These are phyloP conservation scores for Lotus japonicus DNA, from an alignment of 306 rosid genomes.

Conservation along the genomic window DNA sequence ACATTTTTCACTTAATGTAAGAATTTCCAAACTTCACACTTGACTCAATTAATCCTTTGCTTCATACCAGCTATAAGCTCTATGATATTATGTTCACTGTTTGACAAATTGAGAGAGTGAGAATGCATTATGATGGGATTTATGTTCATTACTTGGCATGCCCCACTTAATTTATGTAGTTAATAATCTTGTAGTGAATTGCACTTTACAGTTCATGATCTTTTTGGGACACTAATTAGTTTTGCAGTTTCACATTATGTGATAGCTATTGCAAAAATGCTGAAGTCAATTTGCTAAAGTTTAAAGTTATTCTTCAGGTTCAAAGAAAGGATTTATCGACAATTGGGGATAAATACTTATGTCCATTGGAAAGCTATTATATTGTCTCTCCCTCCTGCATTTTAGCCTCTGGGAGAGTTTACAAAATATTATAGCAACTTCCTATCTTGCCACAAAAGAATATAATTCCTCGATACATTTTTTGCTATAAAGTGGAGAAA, in stretches of 20 bases:
- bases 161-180: neutral
- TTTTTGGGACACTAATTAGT: neutral
- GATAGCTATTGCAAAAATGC: slow-evolving; percentile 1
- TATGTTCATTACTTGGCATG: neutral
- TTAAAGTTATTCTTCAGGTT: neutral
- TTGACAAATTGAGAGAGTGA: neutral
- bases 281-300: neutral
- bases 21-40: neutral
- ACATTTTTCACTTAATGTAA: neutral
- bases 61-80: neutral
- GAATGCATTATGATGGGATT: neutral
- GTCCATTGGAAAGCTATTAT: too few relatives aligned
- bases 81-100: neutral
- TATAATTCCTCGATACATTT: neutral
- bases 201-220: neutral
- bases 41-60: neutral
- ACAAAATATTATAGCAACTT: neutral
- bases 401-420: neutral
- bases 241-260: neutral
- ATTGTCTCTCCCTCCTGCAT: neutral
- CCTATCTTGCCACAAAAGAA: neutral
- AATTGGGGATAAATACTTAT: neutral
- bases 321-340: neutral
- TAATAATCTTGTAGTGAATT: neutral
- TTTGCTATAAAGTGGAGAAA: neutral